Conservation (phyloP, 164 flowering plant genomes). For the Liriodendron chinense region DNA sequence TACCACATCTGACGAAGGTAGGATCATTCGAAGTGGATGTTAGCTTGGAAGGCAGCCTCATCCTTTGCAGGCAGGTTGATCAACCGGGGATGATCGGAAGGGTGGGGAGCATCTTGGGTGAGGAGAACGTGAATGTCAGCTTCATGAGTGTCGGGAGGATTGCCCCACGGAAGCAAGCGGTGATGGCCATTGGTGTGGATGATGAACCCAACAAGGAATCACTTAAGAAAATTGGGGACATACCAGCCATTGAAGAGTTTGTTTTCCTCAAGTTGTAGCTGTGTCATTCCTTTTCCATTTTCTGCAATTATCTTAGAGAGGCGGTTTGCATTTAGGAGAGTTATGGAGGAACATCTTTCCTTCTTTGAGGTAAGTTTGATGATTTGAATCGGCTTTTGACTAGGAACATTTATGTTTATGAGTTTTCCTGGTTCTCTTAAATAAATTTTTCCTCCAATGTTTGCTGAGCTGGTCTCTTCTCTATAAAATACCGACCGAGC, state of each 20-base stretch:
- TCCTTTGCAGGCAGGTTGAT: slow-evolving; percentile 71
- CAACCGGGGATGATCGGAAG: slow-evolving; percentile 76
- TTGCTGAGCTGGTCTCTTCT: too few species aligned
- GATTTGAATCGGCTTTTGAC: background rate
- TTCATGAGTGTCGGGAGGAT: slow-evolving; percentile 76
- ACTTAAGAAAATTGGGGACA: slow-evolving; percentile 56
- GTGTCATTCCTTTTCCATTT: background rate
- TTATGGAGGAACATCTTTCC: background rate
- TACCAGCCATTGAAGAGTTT: slow-evolving; percentile 63
- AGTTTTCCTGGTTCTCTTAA: background rate
- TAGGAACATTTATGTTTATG: background rate
- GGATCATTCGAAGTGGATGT: slow-evolving; percentile 74
- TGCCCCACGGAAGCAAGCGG: slow-evolving; percentile 42
- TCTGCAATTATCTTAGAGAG: background rate
- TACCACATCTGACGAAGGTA: slow-evolving; percentile 53
- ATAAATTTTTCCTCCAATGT: background rate
- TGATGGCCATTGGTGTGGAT: slow-evolving; percentile 84
- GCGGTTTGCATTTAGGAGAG: background rate
- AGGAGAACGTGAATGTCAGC: slow-evolving; percentile 59
- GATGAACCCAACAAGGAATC: slow-evolving; percentile 57
- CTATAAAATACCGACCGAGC: too few species aligned
- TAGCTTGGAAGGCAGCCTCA: slow-evolving; percentile 66
- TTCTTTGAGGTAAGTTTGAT: background rate
- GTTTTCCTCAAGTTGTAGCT: slow-evolving; percentile 62
- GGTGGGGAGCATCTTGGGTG: slow-evolving; percentile 64